phyloP scores from a whole-genome alignment of 75 land plant species.

The Azolla pinnata region DNA sequence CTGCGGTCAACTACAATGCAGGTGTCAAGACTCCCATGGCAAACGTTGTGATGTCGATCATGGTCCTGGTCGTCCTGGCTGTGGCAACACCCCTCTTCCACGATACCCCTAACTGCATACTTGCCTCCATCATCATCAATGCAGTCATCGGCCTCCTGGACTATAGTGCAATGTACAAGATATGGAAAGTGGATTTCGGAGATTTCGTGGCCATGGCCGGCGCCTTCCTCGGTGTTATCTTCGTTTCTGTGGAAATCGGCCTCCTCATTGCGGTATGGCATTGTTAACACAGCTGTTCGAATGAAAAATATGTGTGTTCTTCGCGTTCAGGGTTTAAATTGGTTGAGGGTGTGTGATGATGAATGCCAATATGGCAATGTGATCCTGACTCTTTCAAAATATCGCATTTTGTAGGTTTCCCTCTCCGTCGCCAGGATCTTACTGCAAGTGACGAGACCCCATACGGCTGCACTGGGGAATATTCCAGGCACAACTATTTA shows the following conservation, averaged over 20 bases:
- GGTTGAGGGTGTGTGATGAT: too few relatives aligned
- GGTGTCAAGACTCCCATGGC: conserved; percentile 71
- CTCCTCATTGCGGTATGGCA: conserved; percentile 64
- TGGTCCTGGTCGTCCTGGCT: conserved; percentile 46
- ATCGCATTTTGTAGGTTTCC: conserved; percentile 27
- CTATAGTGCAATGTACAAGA: conserved; percentile 39
- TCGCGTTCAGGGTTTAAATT: too few relatives aligned
- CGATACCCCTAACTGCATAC: conserved; percentile 81
- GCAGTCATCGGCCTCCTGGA: conserved; percentile 72
- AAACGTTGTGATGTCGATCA: conserved; percentile 68
- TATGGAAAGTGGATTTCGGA: conserved; percentile 78
- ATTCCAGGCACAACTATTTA: conserved; percentile 69
- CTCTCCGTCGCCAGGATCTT: conserved; percentile 69
- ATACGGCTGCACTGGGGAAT: conserved; percentile 63
- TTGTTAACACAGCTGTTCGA: not conserved
- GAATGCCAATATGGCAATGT: too few relatives aligned
- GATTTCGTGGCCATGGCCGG: conserved; percentile 84
- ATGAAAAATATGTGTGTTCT: not conserved
- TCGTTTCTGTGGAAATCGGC: conserved; percentile 64
- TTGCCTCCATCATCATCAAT: conserved; percentile 66
- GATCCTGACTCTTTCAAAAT: too few relatives aligned
- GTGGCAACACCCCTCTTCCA: conserved; percentile 80
- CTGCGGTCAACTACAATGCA: conserved; percentile 80
- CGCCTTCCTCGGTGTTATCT: conserved; percentile 88
- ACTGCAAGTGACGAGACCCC: conserved; percentile 73